Percentiles rank a stretch among this genome's conserved stretches.
Evolutionary conservation across 1,284 basidiomycete genomes (phyloP).

Genomic region (Ceratobasidium sp.): DNA sequence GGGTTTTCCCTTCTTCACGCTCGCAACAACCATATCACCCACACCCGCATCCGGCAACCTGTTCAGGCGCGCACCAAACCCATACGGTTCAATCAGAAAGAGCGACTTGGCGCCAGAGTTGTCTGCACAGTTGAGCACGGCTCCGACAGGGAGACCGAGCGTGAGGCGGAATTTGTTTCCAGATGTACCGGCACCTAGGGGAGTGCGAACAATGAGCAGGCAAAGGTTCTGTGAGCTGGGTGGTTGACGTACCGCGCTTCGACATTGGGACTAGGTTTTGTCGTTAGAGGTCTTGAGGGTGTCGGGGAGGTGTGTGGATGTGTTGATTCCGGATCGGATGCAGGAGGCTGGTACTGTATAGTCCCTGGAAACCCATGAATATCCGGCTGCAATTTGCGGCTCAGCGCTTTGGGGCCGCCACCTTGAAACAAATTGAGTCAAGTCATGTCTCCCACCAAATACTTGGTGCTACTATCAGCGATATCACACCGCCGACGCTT

Average conservation of each 20-base stretch:
- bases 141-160: slow-evolving; percentile 96
- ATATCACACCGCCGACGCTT: no score
- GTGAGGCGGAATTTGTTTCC: slow-evolving; percentile 99
- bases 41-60: slow-evolving; percentile 97
- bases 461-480: no score
- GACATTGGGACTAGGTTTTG: slow-evolving; percentile 34
- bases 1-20: slow-evolving; percentile 99
- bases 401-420: neutral
- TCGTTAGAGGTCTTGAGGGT: neutral
- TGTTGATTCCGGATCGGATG: slow-evolving; percentile 38
- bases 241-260: slow-evolving; percentile 38
- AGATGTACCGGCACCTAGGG: slow-evolving; percentile 34
- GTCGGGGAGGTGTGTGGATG: neutral
- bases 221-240: neutral
- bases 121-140: slow-evolving; percentile 99
- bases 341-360: slow-evolving; percentile 31
- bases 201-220: neutral
- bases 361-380: neutral
- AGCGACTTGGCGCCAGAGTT: slow-evolving; percentile 99
- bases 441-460: neutral
- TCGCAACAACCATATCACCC: slow-evolving; percentile 98
- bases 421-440: neutral
- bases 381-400: neutral
- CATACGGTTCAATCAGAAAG: slow-evolving; percentile 90
- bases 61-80: slow-evolving; percentile 96